Evolutionary conservation across 2,329 filamentous ascomycete genomes (phyloP).

Genomic region (Arthroderma sp.): DNA sequence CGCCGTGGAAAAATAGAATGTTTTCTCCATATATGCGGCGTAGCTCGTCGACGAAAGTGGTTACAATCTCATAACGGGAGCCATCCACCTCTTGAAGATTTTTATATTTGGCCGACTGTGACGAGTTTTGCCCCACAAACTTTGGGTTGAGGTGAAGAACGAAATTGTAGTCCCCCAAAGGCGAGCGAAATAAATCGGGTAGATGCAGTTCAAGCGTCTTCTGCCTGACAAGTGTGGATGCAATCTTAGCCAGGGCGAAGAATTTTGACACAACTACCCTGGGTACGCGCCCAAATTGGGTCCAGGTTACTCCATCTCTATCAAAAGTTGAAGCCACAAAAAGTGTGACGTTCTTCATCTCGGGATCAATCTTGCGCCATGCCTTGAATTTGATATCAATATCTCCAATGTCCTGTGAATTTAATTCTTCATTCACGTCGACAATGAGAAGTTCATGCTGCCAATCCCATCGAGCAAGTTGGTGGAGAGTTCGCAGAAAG

Average conservation of each 20-base stretch:
- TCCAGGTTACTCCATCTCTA: slow-evolving; percentile 66
- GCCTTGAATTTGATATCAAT: slow-evolving; percentile 63
- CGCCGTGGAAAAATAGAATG: slow-evolving; percentile 68
- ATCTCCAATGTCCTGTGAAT: slow-evolving; percentile 44
- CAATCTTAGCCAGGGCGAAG: slow-evolving; percentile 66
- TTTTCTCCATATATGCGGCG: slow-evolving; percentile 51
- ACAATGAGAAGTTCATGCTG: slow-evolving; percentile 66
- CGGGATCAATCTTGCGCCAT: slow-evolving; percentile 79
- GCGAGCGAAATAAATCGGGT: slow-evolving; percentile 55
- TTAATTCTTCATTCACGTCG: slow-evolving; percentile 54
- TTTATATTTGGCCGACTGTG: slow-evolving; percentile 45
- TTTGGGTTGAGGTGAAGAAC: slow-evolving; percentile 57
- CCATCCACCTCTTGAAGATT: slow-evolving; percentile 51
- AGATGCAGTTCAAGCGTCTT: slow-evolving; percentile 42
- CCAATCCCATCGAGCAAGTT: slow-evolving; percentile 88
- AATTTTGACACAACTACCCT: slow-evolving; percentile 76
- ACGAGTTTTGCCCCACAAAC: slow-evolving; percentile 28
- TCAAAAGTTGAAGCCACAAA: slow-evolving; percentile 74
- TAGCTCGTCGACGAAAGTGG: slow-evolving; percentile 55
- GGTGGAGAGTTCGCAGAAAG: slow-evolving; percentile 66
- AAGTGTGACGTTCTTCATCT: slow-evolving; percentile 69
- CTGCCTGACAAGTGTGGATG: slow-evolving; percentile 47
- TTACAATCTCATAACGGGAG: slow-evolving; percentile 47
- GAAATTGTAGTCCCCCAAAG: slow-evolving; percentile 70
- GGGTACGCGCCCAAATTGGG: slow-evolving; percentile 52